These are phyloP conservation scores for Kodamaea derodonti DNA, from an alignment of 1,139 yeast species.

Conservation along the genomic window DNA sequence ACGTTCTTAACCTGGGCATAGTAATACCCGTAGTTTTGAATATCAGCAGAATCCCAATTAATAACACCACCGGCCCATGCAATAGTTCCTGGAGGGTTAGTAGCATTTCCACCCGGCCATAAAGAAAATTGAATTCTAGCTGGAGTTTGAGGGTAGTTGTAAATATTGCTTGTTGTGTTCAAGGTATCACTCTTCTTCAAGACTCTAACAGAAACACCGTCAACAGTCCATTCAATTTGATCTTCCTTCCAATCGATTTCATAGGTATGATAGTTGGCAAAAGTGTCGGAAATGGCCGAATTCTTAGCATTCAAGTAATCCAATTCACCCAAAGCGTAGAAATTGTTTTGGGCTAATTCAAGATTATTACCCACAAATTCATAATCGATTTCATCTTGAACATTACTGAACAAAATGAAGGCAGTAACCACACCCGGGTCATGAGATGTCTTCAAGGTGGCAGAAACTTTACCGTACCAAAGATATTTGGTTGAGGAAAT, in stretches of 20 bases:
- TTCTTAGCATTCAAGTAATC: conserved; percentile 61
- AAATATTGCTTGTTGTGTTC: conserved; percentile 57
- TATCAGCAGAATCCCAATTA: conserved; percentile 78
- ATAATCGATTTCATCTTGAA: conserved; percentile 85
- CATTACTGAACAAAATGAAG: conserved; percentile 79
- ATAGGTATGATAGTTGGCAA: conserved; percentile 68
- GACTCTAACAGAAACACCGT: conserved; percentile 67
- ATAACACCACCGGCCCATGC: conserved; percentile 93
- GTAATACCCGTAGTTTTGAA: conserved; percentile 71
- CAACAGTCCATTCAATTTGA: conserved; percentile 65
- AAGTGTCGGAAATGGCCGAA: conserved; percentile 49
- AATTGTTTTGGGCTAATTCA: conserved; percentile 68
- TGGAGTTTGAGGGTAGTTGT: conserved; percentile 87
- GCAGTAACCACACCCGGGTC: conserved; percentile 81
- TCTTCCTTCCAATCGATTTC: conserved; percentile 84
- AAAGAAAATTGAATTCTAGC: conserved; percentile 78
- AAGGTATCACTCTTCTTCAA: conserved; percentile 62
- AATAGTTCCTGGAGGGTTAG: conserved; percentile 69
- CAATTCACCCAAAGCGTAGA: conserved; percentile 68
- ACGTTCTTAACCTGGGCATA: conserved; percentile 62
- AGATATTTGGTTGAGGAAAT: conserved; percentile 73
- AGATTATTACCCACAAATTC: conserved; percentile 80
- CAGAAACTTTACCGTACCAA: conserved; percentile 83
- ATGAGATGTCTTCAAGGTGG: conserved; percentile 69
- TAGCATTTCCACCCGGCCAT: conserved; percentile 87